Conservation (phyloP, 2,329 filamentous ascomycete genomes). For the Beauveria asiatica region DNA sequence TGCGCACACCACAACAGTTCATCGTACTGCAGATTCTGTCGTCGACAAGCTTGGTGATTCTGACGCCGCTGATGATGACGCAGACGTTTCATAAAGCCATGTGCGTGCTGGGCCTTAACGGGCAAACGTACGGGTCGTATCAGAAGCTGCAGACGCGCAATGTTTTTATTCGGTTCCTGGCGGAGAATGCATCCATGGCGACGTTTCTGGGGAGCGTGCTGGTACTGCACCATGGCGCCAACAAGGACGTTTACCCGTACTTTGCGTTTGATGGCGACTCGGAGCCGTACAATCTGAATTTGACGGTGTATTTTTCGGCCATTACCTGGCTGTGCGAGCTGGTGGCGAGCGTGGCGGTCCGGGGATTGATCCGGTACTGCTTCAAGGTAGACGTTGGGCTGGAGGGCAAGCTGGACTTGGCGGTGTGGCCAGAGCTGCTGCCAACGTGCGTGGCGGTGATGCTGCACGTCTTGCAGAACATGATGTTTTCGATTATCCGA, state of each 20-base stretch:
- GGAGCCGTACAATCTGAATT: constrained; percentile 50
- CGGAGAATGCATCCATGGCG: constrained; percentile 62
- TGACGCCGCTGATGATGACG: constrained; percentile 58
- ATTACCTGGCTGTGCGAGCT: constrained; percentile 63
- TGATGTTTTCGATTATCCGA: constrained; percentile 62
- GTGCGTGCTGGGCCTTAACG: constrained; percentile 44
- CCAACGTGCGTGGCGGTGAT: constrained; percentile 58
- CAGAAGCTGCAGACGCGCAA: constrained; percentile 58
- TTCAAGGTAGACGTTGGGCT: constrained; percentile 55
- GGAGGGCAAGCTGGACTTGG: constrained; percentile 56
- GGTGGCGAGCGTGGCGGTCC: constrained; percentile 50
- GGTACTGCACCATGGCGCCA: constrained; percentile 57
- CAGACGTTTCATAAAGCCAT: constrained; percentile 47
- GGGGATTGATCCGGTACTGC: constrained; percentile 47
- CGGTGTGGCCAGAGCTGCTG: constrained; percentile 58
- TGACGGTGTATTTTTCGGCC: constrained; percentile 55
- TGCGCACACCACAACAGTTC: constrained; percentile 58
- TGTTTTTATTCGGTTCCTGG: constrained; percentile 58
- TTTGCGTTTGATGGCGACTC: constrained; percentile 50
- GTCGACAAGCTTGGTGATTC: constrained; percentile 52
- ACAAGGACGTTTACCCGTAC: constrained; percentile 61
- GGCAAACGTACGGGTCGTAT: constrained; percentile 53
- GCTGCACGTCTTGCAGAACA: constrained; percentile 62
- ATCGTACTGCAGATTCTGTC: constrained; percentile 57
- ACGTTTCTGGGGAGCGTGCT: constrained; percentile 57